Base-by-base conservation (phyloP, 2,329 filamentous ascomycete genomes). In the Penicillium verrucosum region DNA sequence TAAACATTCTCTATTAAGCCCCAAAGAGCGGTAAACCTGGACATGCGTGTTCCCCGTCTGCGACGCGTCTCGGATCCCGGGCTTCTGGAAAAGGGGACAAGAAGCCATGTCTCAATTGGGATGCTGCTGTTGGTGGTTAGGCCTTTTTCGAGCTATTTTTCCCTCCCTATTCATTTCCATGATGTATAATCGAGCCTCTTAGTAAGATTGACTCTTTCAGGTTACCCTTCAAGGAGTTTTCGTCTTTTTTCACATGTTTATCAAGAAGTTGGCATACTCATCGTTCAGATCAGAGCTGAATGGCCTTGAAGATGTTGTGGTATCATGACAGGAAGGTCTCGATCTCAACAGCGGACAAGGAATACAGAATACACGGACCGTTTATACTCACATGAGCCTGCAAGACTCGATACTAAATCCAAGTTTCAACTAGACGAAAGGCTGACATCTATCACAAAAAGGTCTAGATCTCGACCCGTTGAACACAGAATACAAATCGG, bases 11-110 rank as follows among this genome's bases (percentile, higher is more conserved):
- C 37, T 42, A 43, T 55, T 48, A 46, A 49, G 10, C 29, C 18
- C 16, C 42, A 64, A 65, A 61, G 46, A 64, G 64, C 64, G 64
- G 64, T 65, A 64, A 56, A 48, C 29, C 42, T 2, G 52, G 34
- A 18, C 53, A 51, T 60, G 44, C 49, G 51, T 65, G 56, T 58
- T 41, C 46, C 21, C 48, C 45, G 41, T 51, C 47, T 56, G 37
- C 27, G 34, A 25, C 23, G 45, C 51, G 30, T 42, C 38, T 54
- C 25, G 42, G 49, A 57, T 48, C 41, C 40, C 43, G 23, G 34
- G 34, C 52, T 62, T 64, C 55, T 59, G 50, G 56, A 62, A 65
- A 60, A 48, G 45, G 50, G 59, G 59, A 51, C 23, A 56, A 47
- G 25, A 57, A 50, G 29, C 40, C 40, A 56, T 46, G 37, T 61